Evolutionary conservation across 495 filamentous ascomycete species (phyloP), one percentile per base, ranked within the genome.

Genomic region (Aspergillus campestris): DNA sequence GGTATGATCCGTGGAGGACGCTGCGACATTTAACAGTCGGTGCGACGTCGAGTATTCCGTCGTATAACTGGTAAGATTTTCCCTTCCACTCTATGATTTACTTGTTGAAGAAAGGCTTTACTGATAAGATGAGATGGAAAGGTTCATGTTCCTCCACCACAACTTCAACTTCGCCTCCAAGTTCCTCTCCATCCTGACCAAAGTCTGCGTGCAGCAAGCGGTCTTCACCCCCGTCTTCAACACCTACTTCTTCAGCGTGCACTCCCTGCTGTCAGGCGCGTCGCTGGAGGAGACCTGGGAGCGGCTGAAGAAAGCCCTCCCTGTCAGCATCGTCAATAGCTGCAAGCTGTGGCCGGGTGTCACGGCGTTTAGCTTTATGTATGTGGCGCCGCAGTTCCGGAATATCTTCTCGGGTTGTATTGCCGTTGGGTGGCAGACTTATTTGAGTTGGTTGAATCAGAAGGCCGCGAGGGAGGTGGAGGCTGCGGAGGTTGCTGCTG

Each of bases 341-440:
- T 81, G 80, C 54, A 94, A 95, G 71, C 66, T 96, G 10, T 96
- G 90, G 90, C 90, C 90, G 0, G 81, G 80, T 2, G 88, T 95
- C 24, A 92, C 83, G 4, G 88, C 88, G 1, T 81, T 95, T 62
- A 91, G 73, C 61, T 94, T 95, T 56, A 83, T 86, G 40, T 91
- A 87, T 56, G 70, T 96, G 12, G 79, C 80, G 27, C 64, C 87
- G 15, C 79, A 89, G 60, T 90, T 84, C 57, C 73, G 90, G 40
- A 83, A 78, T 42, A 69, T 95, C 7, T 89, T 95, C 60, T 79
- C 84, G 0, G 89, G 77, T 6, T 61, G 78, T 10, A 75, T 89
- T 54, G 89, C 87, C 3, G 82, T 94, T 37, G 85, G 86, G 1
- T 96, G 89, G 89, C 90, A 95, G 67, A 87, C 84, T 3, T 96